phyloP scores from a whole-genome alignment of 2,329 filamentous ascomycete species.

The Didymella exigua region DNA sequence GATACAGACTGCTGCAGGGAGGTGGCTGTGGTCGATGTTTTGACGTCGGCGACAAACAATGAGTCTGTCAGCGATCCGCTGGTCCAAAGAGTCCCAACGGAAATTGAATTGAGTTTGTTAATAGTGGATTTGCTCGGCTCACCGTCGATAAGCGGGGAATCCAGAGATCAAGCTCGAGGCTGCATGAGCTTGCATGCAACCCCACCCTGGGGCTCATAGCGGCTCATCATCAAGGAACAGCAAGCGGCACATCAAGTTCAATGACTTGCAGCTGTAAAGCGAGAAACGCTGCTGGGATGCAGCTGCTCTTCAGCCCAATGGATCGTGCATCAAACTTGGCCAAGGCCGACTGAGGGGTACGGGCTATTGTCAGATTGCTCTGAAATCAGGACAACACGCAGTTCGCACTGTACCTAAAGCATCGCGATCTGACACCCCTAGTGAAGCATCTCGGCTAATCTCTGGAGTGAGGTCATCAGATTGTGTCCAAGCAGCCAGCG shows the following conservation, averaged over 20 bases:
- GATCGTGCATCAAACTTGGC: constrained; percentile 2
- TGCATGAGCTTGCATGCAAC: constrained; percentile 14
- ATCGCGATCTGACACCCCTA: constrained; percentile 4
- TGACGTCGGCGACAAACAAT: constrained; percentile 14
- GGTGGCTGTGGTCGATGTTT: constrained; percentile 22
- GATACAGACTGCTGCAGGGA: constrained; percentile 22
- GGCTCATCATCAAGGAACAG: constrained; percentile 12
- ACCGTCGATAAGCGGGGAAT: constrained; percentile 3
- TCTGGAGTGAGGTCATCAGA: neutral
- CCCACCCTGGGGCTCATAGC: constrained; percentile 8
- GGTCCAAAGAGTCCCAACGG: constrained; percentile 4
- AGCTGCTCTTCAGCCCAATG: neutral
- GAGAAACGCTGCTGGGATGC: neutral
- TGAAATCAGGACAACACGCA: constrained; percentile 3
- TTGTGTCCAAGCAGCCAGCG: constrained; percentile 1
- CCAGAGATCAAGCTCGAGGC: constrained; percentile 10
- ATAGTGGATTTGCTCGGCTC: constrained; percentile 22
- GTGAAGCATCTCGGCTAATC: constrained; percentile 3
- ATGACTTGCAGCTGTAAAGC: constrained; percentile 2
- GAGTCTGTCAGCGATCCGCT: constrained; percentile 1
- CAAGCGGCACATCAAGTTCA: constrained; percentile 7
- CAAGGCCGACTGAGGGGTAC: constrained; percentile 9
- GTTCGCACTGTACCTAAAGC: constrained; percentile 8
- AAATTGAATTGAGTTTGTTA: constrained; percentile 8
- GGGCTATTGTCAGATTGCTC: constrained; percentile 1